phyloP scores from a whole-genome alignment of 2,329 filamentous ascomycete species.

The Cercospora sojina region DNA sequence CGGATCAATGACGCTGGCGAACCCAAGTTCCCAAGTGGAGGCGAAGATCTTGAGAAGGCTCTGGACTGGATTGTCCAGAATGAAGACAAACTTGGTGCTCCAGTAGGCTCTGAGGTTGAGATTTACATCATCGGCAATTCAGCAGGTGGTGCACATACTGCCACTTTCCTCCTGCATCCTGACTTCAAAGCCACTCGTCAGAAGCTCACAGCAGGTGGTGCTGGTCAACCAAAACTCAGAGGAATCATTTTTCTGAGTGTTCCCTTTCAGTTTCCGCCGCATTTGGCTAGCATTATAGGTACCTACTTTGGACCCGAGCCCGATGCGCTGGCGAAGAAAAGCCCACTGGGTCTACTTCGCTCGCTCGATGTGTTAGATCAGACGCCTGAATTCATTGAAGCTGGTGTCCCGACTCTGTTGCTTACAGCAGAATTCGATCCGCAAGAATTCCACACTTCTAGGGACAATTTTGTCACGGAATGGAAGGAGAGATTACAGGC shows the following conservation, averaged over 20 bases:
- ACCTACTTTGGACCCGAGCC: not conserved
- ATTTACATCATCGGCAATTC: not conserved
- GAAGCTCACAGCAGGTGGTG: not conserved
- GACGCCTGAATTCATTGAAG: not conserved
- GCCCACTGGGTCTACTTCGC: not conserved
- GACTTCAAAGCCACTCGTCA: not conserved
- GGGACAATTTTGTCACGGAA: not conserved
- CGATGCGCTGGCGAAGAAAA: not conserved
- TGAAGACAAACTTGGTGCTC: not conserved
- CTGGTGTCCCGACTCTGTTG: not conserved
- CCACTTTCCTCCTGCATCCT: not conserved
- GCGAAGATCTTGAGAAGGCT: not conserved
- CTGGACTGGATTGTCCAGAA: not conserved
- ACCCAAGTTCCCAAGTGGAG: not conserved
- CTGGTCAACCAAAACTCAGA: not conserved
- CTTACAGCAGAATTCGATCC: not conserved
- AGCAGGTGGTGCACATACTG: not conserved
- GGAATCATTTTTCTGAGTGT: not conserved
- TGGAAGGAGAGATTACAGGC: not conserved
- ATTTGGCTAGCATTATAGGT: not conserved
- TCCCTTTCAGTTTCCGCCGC: not conserved
- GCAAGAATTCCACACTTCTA: not conserved
- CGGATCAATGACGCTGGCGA: not conserved
- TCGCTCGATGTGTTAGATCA: not conserved
- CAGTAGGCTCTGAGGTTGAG: not conserved